These are phyloP conservation scores for Pascua guehoae DNA, from an alignment of 1,284 basidiomycete species.

Conservation along the genomic window DNA sequence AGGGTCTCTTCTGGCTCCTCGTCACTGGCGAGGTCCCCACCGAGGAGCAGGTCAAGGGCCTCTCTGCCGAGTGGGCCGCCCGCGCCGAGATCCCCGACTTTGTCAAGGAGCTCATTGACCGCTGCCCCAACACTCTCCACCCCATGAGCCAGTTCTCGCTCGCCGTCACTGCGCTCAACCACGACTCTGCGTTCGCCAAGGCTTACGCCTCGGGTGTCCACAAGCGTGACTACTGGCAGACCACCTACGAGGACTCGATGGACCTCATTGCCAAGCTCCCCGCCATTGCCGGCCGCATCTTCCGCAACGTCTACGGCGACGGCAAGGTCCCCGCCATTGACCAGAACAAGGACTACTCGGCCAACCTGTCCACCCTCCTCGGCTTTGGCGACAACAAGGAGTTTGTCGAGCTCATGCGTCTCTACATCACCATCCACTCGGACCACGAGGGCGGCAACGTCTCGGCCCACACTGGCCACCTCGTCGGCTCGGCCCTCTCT, in stretches of 20 bases:
- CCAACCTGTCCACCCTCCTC: constrained; percentile 86
- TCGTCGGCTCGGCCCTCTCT: constrained; percentile 95
- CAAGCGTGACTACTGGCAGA: constrained; percentile 97
- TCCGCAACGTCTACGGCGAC: constrained; percentile 82
- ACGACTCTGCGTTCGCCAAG: constrained; percentile 94
- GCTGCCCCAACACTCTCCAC: constrained; percentile 88
- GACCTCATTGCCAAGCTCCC: constrained; percentile 97
- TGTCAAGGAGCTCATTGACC: constrained; percentile 87
- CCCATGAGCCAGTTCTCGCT: constrained; percentile 96
- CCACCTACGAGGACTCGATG: constrained; percentile 94
- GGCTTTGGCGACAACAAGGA: constrained; percentile 85
- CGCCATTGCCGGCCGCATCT: constrained; percentile 94
- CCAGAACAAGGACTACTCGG: constrained; percentile 82
- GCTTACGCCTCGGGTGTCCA: constrained; percentile 88
- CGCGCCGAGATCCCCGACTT: constrained; percentile 83
- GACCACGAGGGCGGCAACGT: constrained; percentile 99
- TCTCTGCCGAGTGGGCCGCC: constrained; percentile 89
- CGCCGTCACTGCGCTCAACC: constrained; percentile 89
- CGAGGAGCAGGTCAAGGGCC: constrained; percentile 73
- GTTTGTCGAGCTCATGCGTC: constrained; percentile 90
- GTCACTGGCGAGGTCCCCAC: constrained; percentile 90
- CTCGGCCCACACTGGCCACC: constrained; percentile 92
- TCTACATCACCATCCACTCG: constrained; percentile 97
- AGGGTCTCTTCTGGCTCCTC: constrained; percentile 93
- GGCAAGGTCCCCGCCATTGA: constrained; percentile 90